These are phyloP conservation scores for Hymenoscyphus occultus DNA, from an alignment of 2,329 filamentous ascomycete species.

Conservation along the genomic window DNA sequence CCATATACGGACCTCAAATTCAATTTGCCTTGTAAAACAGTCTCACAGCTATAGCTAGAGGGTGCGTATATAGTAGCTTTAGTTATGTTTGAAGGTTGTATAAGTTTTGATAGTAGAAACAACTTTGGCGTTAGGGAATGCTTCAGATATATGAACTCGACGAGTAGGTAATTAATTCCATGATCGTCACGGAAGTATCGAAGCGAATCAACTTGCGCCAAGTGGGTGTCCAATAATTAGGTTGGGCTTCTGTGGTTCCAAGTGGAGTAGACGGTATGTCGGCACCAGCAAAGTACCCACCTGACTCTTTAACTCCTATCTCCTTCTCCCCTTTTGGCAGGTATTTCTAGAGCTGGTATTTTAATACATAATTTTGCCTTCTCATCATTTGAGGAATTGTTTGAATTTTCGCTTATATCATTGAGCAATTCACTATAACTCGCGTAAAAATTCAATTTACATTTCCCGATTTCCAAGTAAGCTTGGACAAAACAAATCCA, in stretches of 20 bases:
- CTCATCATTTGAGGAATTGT: not conserved
- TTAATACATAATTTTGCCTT: not conserved
- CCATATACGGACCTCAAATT: too few species aligned
- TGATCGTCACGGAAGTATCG: not conserved
- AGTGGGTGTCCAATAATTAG: not conserved
- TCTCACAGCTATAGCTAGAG: too few species aligned
- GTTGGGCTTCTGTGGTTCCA: not conserved
- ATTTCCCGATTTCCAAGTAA: too few species aligned
- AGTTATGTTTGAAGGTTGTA: too few species aligned
- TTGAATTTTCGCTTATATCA: not conserved
- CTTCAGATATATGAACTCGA: too few species aligned
- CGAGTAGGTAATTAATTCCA: too few species aligned
- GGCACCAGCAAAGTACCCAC: not conserved
- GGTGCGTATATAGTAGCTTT: too few species aligned
- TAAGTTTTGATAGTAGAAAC: too few species aligned
- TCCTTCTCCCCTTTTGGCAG: not conserved
- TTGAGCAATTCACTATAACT: not conserved
- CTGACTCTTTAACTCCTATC: constrained; percentile 1
- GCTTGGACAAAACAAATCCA: too few species aligned
- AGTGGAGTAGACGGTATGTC: constrained; percentile 3
- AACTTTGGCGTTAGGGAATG: too few species aligned
- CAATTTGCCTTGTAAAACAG: too few species aligned
- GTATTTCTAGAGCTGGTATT: not conserved
- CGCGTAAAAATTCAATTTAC: too few species aligned
- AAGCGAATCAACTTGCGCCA: not conserved